A percentile compares a stretch with the other conserved stretches of the same genome.
These are phyloP conservation scores for Orbilia ellipsospora DNA, from an alignment of 2,329 filamentous ascomycete species.

Conservation along the genomic window DNA sequence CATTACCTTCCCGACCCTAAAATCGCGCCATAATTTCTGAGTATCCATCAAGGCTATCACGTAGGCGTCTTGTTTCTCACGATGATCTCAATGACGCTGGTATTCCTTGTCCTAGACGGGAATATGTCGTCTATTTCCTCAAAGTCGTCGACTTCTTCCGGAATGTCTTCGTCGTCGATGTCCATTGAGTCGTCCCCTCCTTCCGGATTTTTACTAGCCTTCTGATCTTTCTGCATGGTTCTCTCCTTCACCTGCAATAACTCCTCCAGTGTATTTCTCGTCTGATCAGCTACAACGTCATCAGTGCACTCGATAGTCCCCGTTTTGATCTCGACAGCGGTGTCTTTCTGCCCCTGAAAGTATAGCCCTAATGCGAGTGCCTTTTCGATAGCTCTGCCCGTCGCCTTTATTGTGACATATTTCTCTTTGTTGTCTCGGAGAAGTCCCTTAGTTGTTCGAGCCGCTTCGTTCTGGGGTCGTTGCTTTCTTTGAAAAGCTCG, in stretches of 20 bases:
- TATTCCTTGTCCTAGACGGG: conserved; percentile 47
- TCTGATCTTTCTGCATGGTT: conserved; percentile 6
- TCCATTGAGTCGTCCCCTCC: conserved; percentile 40
- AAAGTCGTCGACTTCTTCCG: conserved; percentile 42
- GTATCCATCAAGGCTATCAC: not conserved
- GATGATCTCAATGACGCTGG: conserved; percentile 50
- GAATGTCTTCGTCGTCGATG: conserved; percentile 35
- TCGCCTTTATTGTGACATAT: conserved; percentile 72
- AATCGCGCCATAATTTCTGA: too few relatives aligned
- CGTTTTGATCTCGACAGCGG: conserved; percentile 71
- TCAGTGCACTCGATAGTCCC: conserved; percentile 74
- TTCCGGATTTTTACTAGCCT: not conserved
- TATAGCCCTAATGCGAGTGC: conserved; percentile 72
- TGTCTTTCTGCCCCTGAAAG: conserved; percentile 73
- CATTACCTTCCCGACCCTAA: too few relatives aligned
- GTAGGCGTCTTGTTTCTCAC: conserved; percentile 43
- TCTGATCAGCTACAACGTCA: conserved; percentile 68
- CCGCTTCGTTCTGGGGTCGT: conserved; percentile 57
- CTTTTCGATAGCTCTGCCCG: conserved; percentile 74
- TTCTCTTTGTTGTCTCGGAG: conserved; percentile 61
- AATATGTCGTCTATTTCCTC: conserved; percentile 52
- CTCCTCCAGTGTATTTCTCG: conserved; percentile 57
- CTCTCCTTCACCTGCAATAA: conserved; percentile 48
- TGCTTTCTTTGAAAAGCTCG: conserved; percentile 51
- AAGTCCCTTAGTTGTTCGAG: not conserved